Conservation (phyloP, 495 filamentous ascomycete species). For the Penicillium lividum region DNA sequence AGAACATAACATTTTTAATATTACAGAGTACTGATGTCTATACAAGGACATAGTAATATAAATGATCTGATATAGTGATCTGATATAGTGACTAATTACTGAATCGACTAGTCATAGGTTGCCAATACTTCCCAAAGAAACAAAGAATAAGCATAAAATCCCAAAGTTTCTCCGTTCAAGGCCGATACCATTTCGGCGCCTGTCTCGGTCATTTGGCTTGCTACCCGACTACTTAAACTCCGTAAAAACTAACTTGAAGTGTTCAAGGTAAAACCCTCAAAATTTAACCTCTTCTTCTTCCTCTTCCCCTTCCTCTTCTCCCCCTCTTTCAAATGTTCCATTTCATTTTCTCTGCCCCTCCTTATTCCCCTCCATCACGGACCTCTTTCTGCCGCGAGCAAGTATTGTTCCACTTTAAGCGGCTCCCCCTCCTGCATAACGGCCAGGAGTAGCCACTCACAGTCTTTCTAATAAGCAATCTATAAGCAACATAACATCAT, state of each 20-base stretch:
- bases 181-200: slow-evolving; percentile 17
- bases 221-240: neutral
- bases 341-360: neutral
- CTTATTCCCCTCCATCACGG: slow-evolving; percentile 11
- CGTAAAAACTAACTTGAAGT: too few species aligned
- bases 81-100: too few species aligned
- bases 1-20: too few species aligned
- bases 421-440: slow-evolving; percentile 26
- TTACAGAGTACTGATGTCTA: too few species aligned
- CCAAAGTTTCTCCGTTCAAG: neutral
- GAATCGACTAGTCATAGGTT: too few species aligned
- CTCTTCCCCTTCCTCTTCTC: neutral
- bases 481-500: slow-evolving; percentile 21
- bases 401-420: slow-evolving; percentile 9
- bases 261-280: too few species aligned
- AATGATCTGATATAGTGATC: too few species aligned
- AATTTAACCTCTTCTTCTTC: neutral
- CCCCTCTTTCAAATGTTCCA: neutral
- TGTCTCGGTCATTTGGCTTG: slow-evolving; percentile 20
- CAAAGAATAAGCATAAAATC: neutral
- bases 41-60: too few species aligned
- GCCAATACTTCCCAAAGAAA: too few species aligned
- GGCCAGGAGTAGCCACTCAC: slow-evolving; percentile 26
- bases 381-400: slow-evolving; percentile 14
- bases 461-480: slow-evolving; percentile 24